A percentile compares a stretch with the other conserved stretches of the same genome.
Conservation (phyloP, 257 asterid genomes). For the Fraxinus anomala region DNA sequence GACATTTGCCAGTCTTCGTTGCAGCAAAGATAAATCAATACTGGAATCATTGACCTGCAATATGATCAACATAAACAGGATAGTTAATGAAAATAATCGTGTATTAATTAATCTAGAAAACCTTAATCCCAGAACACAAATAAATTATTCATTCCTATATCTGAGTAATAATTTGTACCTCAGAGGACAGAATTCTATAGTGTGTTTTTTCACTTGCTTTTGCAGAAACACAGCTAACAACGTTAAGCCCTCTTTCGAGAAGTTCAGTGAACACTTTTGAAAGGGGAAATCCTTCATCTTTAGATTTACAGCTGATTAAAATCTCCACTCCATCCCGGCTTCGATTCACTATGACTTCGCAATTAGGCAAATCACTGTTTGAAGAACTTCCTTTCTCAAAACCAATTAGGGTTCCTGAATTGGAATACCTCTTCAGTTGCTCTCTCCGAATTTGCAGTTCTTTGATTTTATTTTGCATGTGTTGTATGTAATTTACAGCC, state of each 20-base stretch:
- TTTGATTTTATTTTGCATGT: conserved; percentile 31
- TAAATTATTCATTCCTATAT: background rate
- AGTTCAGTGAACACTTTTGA: conserved; percentile 41
- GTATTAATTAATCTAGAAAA: background rate
- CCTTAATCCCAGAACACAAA: background rate
- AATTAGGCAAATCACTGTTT: background rate
- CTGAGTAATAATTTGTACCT: conserved; percentile 34
- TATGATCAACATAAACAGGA: background rate
- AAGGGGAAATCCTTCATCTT: conserved; percentile 28
- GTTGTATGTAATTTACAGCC: conserved; percentile 51
- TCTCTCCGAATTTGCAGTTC: conserved; percentile 39
- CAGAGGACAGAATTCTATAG: conserved; percentile 41
- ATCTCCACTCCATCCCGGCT: conserved; percentile 45
- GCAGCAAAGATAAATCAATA: conserved; percentile 25
- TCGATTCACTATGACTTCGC: conserved; percentile 31
- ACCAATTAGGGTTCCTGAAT: conserved; percentile 5
- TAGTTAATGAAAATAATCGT: background rate
- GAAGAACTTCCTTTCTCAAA: background rate
- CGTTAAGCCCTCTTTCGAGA: conserved; percentile 34
- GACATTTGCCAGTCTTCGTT: conserved; percentile 22
- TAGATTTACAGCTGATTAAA: conserved; percentile 29
- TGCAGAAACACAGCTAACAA: conserved; percentile 51
- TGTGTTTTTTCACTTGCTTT: conserved; percentile 32
- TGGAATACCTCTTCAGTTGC: conserved; percentile 11
- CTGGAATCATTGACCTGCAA: conserved; percentile 31